Base-by-base conservation (phyloP, 768 basidiomycete genomes). In the Collybia sordida region DNA sequence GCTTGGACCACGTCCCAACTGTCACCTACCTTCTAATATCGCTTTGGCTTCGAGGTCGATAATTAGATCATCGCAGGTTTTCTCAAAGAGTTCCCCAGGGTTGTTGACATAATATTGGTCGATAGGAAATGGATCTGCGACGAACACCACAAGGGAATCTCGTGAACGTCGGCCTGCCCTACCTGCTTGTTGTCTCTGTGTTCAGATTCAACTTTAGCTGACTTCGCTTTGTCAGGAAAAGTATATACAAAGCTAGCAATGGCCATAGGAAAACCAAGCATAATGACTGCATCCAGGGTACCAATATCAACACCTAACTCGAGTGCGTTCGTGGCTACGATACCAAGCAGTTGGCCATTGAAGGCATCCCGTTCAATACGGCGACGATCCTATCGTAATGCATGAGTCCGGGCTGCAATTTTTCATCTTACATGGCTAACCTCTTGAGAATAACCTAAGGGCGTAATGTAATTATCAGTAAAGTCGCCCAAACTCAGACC, bases 291-390 rank as follows among this genome's bases (percentile, higher is more conserved):
- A 60, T 95, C 93, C 45, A 94, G 65, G n/a, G 78, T 81, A 14
- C 90, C 92, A 28, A 94, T 93, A 58, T 94, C 91, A n/a, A 93
- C 86, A 12, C 92, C 92, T 6, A 95, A 80, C 65, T 96, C 93
- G 11, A 95, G 77, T 0, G 93, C 93, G 58, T 93, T 95, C 0
- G 93, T 96, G 0, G 92, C 89, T 27, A 96, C 78, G 39, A 95
- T 87, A 11, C 93, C 93, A 0, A 96, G 79, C 8, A 95, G 72
- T 53, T 81, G 77, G 2, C 92, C 91, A 1, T 85, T 82, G 61
- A 96, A 96, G 4, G 93, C 93, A 59, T 94, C 88, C 39, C 80
- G 73, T 64, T 96, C 93, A 43, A 95, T 94, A 52, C 72, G 76
- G 21, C 93, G 82, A 22, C 93, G 83, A 59, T 93, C 93, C 85